Evolutionary conservation across 2,329 filamentous ascomycete species (phyloP), one percentile per base, ranked within the genome.

Genomic region (Penicillium sclerotiorum): DNA sequence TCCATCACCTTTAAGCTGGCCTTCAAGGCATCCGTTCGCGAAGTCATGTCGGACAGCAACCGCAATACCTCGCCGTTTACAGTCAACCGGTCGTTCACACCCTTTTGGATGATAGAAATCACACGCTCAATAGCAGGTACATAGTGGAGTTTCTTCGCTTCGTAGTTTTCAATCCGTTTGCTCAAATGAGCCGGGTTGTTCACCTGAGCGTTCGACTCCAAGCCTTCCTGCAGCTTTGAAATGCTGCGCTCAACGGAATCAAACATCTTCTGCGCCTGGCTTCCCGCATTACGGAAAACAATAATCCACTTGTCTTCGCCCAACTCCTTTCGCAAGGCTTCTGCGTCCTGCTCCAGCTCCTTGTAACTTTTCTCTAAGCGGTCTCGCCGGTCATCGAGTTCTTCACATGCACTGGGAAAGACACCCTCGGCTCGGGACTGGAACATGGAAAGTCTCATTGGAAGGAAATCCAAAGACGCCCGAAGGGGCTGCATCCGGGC

Each of bases 271-370:
- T 94, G 85, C 4, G 94, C 93, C 71, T 96, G 91, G 49, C 88
- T 82, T 12, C 91, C 92, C 13, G 94, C 94, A 57, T 94, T 93
- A 49, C 93, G 85, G 75, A 99, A 99, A 28, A 97, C 92, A 45
- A 95, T 81, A 36, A 99, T 86, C 94, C 94, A 99, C 49, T 91
- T 86, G 66, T 99, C 94, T 68, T 99, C 94, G 22, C 91, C 91
- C 4, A 99, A 78, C 68, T 99, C 94, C 67, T 91, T 88, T 56
- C 92, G 83, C 39, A 99, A 73, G 1, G 89, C 88, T 64, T 97
- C 92, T 8, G 93, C 92, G 67, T 99, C 94, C 53, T 85, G 85
- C 69, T 96, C 89, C 2, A 99, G 81, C 67, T 88, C 91, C 72
- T 86, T 88, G 80, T 94, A 97, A 64, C 84, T 87, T n/a, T 80